Evolutionary conservation across 441 rosid genomes (phyloP).

Genomic region (Gossypium laxum): DNA sequence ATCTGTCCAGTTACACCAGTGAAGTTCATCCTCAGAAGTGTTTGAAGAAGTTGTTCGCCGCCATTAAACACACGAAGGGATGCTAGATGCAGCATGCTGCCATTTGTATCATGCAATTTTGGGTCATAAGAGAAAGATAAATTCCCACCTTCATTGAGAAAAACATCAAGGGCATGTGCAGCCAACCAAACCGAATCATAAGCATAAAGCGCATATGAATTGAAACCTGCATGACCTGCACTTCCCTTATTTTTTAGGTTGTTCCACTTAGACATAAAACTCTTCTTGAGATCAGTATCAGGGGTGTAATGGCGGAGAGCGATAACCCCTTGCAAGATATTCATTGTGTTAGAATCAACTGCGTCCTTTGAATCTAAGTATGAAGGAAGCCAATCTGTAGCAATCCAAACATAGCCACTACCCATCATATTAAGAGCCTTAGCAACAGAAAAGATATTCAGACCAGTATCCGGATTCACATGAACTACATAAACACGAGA

Average conservation of each 20-base stretch:
- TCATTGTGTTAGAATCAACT: constrained; percentile 32
- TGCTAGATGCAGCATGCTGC: constrained; percentile 43
- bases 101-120: constrained; percentile 34
- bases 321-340: constrained; percentile 76
- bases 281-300: constrained; percentile 43
- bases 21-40: constrained; percentile 45
- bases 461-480: constrained; percentile 76
- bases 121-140: constrained; percentile 62
- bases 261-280: constrained; percentile 47
- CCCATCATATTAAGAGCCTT: constrained; percentile 59
- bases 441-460: constrained; percentile 54
- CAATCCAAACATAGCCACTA: constrained; percentile 78
- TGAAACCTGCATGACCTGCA: constrained; percentile 34
- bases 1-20: constrained; percentile 64
- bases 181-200: constrained; percentile 89
- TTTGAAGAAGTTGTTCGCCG: constrained; percentile 53
- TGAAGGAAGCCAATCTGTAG: constrained; percentile 90
- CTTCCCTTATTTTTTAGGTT: constrained; percentile 31
- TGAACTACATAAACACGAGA: constrained; percentile 83
- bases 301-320: constrained; percentile 74
- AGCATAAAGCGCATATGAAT: constrained; percentile 74
- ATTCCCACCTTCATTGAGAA: constrained; percentile 44
- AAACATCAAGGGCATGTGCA: constrained; percentile 66
- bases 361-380: constrained; percentile 49
- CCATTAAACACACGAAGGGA: constrained; percentile 57